phyloP scores from a whole-genome alignment of 768 basidiomycete genomes.

The Leccinum subgranulosum region DNA sequence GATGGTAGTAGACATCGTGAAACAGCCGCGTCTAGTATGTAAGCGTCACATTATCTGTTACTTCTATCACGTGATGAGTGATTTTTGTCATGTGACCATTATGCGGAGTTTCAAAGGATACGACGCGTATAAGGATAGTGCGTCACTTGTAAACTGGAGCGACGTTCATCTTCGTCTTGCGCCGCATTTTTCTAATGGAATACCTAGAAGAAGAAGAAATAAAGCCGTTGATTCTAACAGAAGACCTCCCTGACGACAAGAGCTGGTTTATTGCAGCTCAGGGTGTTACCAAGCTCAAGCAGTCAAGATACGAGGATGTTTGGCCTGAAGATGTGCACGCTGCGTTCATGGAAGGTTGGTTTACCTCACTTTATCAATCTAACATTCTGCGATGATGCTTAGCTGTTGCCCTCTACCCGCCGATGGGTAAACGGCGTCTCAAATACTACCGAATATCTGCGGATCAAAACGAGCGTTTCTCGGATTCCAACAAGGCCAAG shows the following conservation, averaged over 20 bases:
- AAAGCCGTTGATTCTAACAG: constrained; percentile 12
- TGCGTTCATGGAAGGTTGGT: constrained; percentile 37
- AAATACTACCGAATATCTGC: constrained; percentile 29
- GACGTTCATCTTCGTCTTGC: constrained; percentile 2
- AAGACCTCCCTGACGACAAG: constrained; percentile 8
- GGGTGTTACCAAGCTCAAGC: constrained; percentile 18
- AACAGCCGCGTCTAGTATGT: background rate
- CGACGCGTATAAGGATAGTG: constrained; percentile 13
- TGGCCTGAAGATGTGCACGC: constrained; percentile 35
- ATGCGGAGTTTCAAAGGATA: constrained; percentile 24
- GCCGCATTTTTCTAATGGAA: constrained; percentile 23
- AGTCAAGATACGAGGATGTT: constrained; percentile 34
- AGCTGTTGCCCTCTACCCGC: constrained; percentile 32
- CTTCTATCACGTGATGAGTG: constrained; percentile 26
- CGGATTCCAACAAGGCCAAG: constrained; percentile 15
- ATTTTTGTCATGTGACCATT: constrained; percentile 29
- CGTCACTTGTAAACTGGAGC: background rate
- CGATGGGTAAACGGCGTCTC: constrained; percentile 36
- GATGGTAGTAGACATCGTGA: constrained; percentile 25
- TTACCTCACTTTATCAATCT: background rate
- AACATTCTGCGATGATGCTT: constrained; percentile 9
- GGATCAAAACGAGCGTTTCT: constrained; percentile 9
- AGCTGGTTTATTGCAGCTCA: background rate
- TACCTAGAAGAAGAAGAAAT: constrained; percentile 10
- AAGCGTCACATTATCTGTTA: background rate